These are phyloP conservation scores for Didymella keratinophila DNA, from an alignment of 2,329 filamentous ascomycete species.

Conservation along the genomic window DNA sequence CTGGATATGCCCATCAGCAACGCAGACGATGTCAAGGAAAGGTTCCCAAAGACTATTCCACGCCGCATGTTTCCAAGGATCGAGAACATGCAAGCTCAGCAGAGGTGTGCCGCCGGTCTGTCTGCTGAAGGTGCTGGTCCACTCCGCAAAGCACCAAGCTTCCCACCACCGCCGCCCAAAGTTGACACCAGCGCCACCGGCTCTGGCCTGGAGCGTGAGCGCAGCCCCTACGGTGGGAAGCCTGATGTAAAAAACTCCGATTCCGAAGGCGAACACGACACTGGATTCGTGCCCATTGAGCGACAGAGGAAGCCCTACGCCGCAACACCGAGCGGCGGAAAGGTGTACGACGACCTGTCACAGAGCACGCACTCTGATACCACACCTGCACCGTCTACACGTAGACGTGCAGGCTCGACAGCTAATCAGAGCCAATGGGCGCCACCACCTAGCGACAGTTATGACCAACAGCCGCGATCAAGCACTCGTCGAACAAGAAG, in stretches of 20 bases:
- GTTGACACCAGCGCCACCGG: slow-evolving; percentile 7
- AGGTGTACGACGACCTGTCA: slow-evolving; percentile 57
- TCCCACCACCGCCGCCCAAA: slow-evolving; percentile 48
- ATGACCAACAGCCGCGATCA: slow-evolving; percentile 34
- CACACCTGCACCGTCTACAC: slow-evolving; percentile 30
- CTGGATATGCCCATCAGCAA: slow-evolving; percentile 74
- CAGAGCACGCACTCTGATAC: slow-evolving; percentile 39
- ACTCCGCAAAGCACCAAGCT: slow-evolving; percentile 45
- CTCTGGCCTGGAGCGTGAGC: slow-evolving; percentile 45
- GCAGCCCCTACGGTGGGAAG: slow-evolving; percentile 44
- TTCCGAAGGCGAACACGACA: slow-evolving; percentile 42
- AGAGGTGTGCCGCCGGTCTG: slow-evolving; percentile 68
- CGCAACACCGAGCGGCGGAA: slow-evolving; percentile 66
- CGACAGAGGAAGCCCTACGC: slow-evolving; percentile 71
- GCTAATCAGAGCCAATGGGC: slow-evolving; percentile 42
- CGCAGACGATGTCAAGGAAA: slow-evolving; percentile 69
- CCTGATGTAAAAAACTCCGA: slow-evolving; percentile 42
- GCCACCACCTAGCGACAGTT: slow-evolving; percentile 30
- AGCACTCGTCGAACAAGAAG: slow-evolving; percentile 45
- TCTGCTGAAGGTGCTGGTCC: slow-evolving; percentile 56
- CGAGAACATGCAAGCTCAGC: slow-evolving; percentile 65
- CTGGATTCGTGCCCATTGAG: slow-evolving; percentile 64
- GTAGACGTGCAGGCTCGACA: slow-evolving; percentile 44
- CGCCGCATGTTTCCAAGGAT: slow-evolving; percentile 72
- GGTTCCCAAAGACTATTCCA: slow-evolving; percentile 80